Evolutionary conservation across 2,329 filamentous ascomycete species (phyloP).

Genomic region (Colletotrichum shisoi): DNA sequence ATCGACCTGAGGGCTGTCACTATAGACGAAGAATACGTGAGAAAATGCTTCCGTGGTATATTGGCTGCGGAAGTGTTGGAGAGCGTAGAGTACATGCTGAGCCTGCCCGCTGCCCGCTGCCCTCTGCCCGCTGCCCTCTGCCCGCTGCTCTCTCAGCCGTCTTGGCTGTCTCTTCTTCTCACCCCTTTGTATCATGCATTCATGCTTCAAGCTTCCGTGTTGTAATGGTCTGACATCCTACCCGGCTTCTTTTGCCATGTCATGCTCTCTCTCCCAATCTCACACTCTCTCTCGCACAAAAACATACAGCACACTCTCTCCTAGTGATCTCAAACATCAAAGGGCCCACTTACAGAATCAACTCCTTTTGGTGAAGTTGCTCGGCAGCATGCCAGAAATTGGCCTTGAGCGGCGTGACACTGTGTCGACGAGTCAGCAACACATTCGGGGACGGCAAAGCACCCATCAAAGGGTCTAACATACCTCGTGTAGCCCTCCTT

Average conservation of each 20-base stretch:
- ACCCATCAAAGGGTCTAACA: slow-evolving; percentile 43
- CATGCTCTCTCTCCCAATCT: slow-evolving; percentile 7
- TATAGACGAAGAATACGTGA: slow-evolving; percentile 25
- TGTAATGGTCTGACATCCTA: slow-evolving; percentile 26
- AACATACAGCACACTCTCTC: background rate
- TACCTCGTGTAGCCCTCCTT: slow-evolving; percentile 87
- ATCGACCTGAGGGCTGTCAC: slow-evolving; percentile 21
- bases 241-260: slow-evolving; percentile 32
- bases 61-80: slow-evolving; percentile 16
- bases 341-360: slow-evolving; percentile 78
- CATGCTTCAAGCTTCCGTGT: slow-evolving; percentile 6
- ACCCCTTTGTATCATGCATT: background rate
- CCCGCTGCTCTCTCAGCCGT: slow-evolving; percentile 21
- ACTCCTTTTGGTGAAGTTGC: slow-evolving; percentile 71
- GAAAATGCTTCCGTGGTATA: slow-evolving; percentile 30
- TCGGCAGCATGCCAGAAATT: slow-evolving; percentile 84
- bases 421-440: slow-evolving; percentile 50
- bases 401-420: slow-evolving; percentile 87
- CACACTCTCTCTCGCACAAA: too few species aligned
- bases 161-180: slow-evolving; percentile 15
- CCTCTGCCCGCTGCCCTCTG: slow-evolving; percentile 20
- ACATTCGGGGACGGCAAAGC: slow-evolving; percentile 14
- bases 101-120: slow-evolving; percentile 16
- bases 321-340: slow-evolving; percentile 35
- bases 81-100: slow-evolving; percentile 38